Evolutionary conservation across 2,329 filamentous ascomycete genomes (phyloP), one percentile per base, ranked within the genome.

Genomic region (Colletotrichum cordylinicola): DNA sequence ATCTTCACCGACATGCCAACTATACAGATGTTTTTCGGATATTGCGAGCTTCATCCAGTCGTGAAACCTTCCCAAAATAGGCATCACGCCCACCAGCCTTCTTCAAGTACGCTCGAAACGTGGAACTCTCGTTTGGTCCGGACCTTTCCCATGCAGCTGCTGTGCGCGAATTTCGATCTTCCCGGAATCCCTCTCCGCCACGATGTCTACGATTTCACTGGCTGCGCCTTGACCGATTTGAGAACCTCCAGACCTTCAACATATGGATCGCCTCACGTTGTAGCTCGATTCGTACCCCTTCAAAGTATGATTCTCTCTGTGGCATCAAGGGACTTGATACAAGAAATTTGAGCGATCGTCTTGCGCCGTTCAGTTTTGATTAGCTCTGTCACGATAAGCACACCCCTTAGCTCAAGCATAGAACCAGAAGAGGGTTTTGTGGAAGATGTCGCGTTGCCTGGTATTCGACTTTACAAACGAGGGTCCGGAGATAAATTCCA

Each of bases 171-270:
- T 21, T 15, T 13, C 10, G 43, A 31, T 9, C 24, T 71, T 21
- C 18, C 43, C 8, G 33, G 27, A 8, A 27, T 64, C 2, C 6
- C 29, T 2, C 39, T 15, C 7, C 48, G 16, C 39, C 72, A 71
- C 48, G 43, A 37, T 4, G 60, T 33, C 16, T 70, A 75, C 33
- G 67, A 71, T 21, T 71, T 71, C 72, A 75, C 67, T 75, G 67
- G 72, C 67, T 71, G n/a, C 67, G 56, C 1, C 37, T 75, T 3
- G 33, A 33, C 13, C 43, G 61, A n/a, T 65, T 61, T 8, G 35
- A 33, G 24, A 37, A 29, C 33, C 56, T 62, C 3, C 52, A 58
- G 29, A 55, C 39, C 21, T 16, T 75, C 2, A 55, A 71, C 7
- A 24, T 75, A 6, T 71, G 68, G 67, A 52, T 71, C 13, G 27